Conservation (phyloP, 139 green algal genomes). For the Auxenochlorella pyrenoidosa region DNA sequence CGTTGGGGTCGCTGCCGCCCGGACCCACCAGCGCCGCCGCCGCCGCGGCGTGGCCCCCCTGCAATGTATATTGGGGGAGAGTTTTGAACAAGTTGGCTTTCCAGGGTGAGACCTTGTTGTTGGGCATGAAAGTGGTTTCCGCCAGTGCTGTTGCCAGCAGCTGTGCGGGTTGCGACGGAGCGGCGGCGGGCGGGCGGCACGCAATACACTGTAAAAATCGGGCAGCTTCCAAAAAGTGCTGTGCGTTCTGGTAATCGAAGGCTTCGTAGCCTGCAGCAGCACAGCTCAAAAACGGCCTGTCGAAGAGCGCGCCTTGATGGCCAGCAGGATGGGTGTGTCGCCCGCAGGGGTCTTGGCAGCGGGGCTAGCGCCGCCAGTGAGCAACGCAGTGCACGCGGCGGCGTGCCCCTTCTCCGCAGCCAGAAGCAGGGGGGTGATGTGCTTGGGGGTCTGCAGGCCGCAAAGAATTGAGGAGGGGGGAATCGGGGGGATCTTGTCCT, state of each 20-base stretch:
- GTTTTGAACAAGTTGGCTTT: too few species aligned
- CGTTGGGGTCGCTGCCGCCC: neutral
- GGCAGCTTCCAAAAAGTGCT: too few species aligned
- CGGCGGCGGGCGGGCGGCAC: too few species aligned
- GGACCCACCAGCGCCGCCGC: neutral
- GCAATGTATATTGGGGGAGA: neutral
- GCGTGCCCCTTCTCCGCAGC: conserved; percentile 12
- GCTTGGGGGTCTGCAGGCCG: conserved; percentile 13
- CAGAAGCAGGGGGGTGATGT: conserved; percentile 11
- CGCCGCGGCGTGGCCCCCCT: conserved; percentile 1
- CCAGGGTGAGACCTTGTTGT: too few species aligned
- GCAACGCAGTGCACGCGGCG: neutral
- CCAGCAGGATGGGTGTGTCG: neutral
- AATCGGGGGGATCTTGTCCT: too few species aligned
- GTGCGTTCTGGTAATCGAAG: too few species aligned
- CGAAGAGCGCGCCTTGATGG: neutral
- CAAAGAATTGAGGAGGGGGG: neutral
- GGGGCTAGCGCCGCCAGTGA: neutral
- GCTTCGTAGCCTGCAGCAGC: too few species aligned
- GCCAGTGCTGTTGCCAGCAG: too few species aligned
- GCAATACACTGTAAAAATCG: too few species aligned
- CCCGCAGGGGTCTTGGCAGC: neutral
- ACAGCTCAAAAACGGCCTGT: too few species aligned
- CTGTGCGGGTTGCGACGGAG: too few species aligned
- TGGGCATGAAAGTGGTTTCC: too few species aligned